Percentiles rank a stretch among this genome's conserved stretches.
These are phyloP conservation scores for Diaporthe batatas DNA, from an alignment of 2,329 filamentous ascomycete species.

Conservation along the genomic window DNA sequence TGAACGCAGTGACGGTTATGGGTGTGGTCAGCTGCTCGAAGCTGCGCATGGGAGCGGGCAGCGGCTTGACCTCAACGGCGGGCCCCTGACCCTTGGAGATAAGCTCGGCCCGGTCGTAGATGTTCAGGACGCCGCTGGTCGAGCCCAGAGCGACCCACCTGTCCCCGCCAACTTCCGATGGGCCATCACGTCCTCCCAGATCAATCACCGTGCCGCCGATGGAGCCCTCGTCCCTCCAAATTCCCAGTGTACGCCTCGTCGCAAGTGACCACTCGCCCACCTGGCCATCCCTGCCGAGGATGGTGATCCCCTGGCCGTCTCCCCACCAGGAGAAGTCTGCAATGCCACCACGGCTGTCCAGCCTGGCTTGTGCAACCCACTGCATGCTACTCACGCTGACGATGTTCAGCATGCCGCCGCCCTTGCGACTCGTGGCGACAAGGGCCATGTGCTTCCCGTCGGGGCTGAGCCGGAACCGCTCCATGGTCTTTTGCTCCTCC, in stretches of 20 bases:
- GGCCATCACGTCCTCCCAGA: conserved; percentile 78
- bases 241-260: conserved; percentile 76
- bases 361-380: conserved; percentile 85
- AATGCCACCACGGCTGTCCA: conserved; percentile 86
- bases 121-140: conserved; percentile 88
- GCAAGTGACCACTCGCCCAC: conserved; percentile 88
- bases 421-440: conserved; percentile 83
- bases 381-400: conserved; percentile 84
- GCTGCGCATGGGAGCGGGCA: conserved; percentile 78
- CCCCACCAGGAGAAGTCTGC: conserved; percentile 96
- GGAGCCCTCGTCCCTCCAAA: conserved; percentile 93
- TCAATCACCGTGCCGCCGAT: conserved; percentile 86
- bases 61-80: conserved; percentile 67
- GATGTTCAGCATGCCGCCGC: conserved; percentile 89
- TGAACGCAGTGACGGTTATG: conserved; percentile 83
- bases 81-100: conserved; percentile 55
- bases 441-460: conserved; percentile 89
- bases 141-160: conserved; percentile 92
- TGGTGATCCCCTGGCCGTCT: conserved; percentile 83
- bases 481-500: conserved; percentile 90
- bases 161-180: conserved; percentile 77
- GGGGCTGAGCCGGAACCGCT: conserved; percentile 88
- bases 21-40: conserved; percentile 92
- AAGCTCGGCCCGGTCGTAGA: conserved; percentile 86
- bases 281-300: conserved; percentile 88